These are phyloP conservation scores for Suillus decipiens DNA, from an alignment of 768 basidiomycete genomes.

Conservation along the genomic window DNA sequence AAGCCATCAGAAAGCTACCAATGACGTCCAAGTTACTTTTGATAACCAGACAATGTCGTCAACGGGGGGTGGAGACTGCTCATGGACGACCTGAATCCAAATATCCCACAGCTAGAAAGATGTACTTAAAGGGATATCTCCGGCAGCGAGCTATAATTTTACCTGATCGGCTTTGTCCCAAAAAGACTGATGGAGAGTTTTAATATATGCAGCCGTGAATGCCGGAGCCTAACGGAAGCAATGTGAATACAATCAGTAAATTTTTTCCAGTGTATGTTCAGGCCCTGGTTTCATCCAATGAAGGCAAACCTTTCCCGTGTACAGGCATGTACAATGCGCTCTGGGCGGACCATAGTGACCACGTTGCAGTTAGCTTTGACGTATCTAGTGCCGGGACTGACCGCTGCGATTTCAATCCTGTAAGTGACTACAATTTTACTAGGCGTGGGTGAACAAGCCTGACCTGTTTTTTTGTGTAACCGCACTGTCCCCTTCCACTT, in stretches of 20 bases:
- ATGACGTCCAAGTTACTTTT: constrained; percentile 76
- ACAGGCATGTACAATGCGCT: background rate
- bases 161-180: constrained; percentile 58
- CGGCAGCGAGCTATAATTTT: constrained; percentile 14
- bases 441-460: constrained; percentile 14
- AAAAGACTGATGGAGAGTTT: constrained; percentile 56
- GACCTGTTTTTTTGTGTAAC: constrained; percentile 52
- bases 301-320: background rate
- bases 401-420: constrained; percentile 37
- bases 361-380: constrained; percentile 2
- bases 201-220: constrained; percentile 52
- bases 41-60: constrained; percentile 69
- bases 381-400: constrained; percentile 31
- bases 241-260: background rate
- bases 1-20: constrained; percentile 33
- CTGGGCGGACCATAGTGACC: background rate
- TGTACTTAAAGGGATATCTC: background rate
- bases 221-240: constrained; percentile 43
- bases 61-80: constrained; percentile 30
- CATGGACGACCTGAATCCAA: constrained; percentile 33
- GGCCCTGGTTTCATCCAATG: background rate
- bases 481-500: constrained; percentile 47
- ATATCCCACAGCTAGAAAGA: constrained; percentile 47
- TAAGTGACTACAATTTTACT: constrained; percentile 7
- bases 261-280: background rate